Evolutionary conservation across 2,329 filamentous ascomycete species (phyloP), one percentile per base, ranked within the genome.

Genomic region (Tolypocladium amazonense): DNA sequence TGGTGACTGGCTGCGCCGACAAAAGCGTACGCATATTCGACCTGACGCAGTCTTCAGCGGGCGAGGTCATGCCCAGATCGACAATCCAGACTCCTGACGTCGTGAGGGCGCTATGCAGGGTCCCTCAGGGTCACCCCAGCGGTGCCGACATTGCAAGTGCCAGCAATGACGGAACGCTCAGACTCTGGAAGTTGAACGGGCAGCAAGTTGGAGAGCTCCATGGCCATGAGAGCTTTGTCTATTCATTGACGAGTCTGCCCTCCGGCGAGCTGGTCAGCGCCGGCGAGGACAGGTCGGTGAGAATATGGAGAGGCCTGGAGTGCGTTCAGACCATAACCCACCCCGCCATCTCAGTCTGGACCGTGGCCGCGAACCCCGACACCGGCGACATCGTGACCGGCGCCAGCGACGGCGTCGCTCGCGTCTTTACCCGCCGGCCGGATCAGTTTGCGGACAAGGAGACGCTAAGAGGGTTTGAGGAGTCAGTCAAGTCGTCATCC

Each of bases 251-350:
- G 1, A 81, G 83, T 27, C 76, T 96, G 12, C 89, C 93, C 0
- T 87, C 88, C 0, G 93, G 93, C 7, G 92, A 97, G 70, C 79
- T 99, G 37, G 88, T 95, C 56, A 97, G 93, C 72, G 86, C 91
- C 2, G 92, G 92, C 23, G 94, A 99, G 73, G 94, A 99, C 74
- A 85, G 94, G n/a, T 97, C 94, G 0, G 85, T 96, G 39, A 84
- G 91, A 58, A 79, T 99, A 70, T 99, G 95, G 94, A 87, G 83
- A 65, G 89, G 88, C 53, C 83, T 79, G 18, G 81, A 92, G 60
- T 97, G 93, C 71, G 76, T 96, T 54, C 94, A 99, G 73, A 97
- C 93, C 45, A 97, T 99, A 64, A 97, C 93, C 1, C 92, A 97
- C 68, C 94, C 94, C 14, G 94, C 94, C 12, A 95, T 97, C 59